A percentile compares a stretch with the other conserved stretches of the same genome.
phyloP scores from a whole-genome alignment of 768 basidiomycete species.

The Russula sp. region DNA sequence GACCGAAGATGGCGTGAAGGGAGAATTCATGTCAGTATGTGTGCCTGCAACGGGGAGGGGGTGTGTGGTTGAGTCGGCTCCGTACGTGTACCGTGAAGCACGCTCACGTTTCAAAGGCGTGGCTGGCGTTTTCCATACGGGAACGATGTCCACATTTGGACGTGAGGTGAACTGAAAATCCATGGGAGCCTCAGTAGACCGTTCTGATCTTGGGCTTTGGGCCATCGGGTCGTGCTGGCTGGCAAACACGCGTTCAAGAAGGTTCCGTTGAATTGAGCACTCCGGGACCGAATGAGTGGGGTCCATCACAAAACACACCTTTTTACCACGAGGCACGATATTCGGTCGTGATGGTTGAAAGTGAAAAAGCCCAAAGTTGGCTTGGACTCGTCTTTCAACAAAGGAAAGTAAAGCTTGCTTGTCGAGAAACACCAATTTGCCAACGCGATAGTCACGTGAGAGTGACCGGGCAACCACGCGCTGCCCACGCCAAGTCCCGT shows the following conservation, averaged over 20 bases:
- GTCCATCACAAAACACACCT: neutral
- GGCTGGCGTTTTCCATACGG: slow-evolving; percentile 55
- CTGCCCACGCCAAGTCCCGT: neutral
- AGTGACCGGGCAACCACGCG: neutral
- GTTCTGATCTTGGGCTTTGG: slow-evolving; percentile 25
- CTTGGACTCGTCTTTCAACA: neutral
- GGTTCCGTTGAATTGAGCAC: neutral
- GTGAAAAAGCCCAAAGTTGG: neutral
- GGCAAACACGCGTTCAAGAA: slow-evolving; percentile 14
- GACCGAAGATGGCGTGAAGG: slow-evolving; percentile 28
- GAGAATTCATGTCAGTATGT: slow-evolving; percentile 37
- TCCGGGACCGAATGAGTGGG: neutral
- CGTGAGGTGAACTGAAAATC: slow-evolving; percentile 82
- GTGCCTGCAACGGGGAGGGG: slow-evolving; percentile 32
- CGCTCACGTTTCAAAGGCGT: slow-evolving; percentile 64
- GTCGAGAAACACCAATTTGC: too few relatives aligned
- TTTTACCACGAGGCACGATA: neutral
- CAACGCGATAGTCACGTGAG: slow-evolving; percentile 19
- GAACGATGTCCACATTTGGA: slow-evolving; percentile 41
- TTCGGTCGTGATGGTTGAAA: neutral
- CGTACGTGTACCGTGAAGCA: slow-evolving; percentile 24
- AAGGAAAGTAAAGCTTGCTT: neutral
- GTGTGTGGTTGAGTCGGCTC: slow-evolving; percentile 30
- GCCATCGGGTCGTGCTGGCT: slow-evolving; percentile 5
- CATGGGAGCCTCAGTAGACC: slow-evolving; percentile 81